Evolutionary conservation across 2,329 filamentous ascomycete genomes (phyloP).

Genomic region (Claviceps sp.): DNA sequence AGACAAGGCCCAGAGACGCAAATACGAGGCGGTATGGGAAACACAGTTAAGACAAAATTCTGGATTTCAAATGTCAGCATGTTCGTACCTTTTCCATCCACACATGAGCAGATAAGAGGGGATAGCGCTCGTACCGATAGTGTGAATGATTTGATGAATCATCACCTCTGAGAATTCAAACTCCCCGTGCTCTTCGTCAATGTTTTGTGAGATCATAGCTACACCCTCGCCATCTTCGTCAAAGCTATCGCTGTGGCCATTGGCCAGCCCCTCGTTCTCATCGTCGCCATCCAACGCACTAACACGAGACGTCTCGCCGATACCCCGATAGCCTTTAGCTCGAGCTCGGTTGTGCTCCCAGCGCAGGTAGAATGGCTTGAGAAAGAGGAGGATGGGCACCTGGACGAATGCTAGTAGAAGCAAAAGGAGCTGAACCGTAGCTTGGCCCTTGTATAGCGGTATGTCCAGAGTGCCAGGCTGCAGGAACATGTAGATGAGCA

Average conservation of each 20-base stretch:
- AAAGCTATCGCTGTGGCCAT: slow-evolving; percentile 44
- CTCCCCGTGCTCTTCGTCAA: slow-evolving; percentile 79
- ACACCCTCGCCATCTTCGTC: slow-evolving; percentile 65
- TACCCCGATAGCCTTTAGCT: slow-evolving; percentile 79
- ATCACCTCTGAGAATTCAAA: slow-evolving; percentile 96
- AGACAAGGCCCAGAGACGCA: slow-evolving; percentile 94
- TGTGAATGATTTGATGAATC: slow-evolving; percentile 99
- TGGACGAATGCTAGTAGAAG: slow-evolving; percentile 72
- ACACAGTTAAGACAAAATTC: slow-evolving; percentile 99
- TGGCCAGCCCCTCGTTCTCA: slow-evolving; percentile 41
- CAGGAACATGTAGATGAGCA: slow-evolving; percentile 99
- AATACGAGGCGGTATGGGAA: slow-evolving; percentile 95
- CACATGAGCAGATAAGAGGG: neutral
- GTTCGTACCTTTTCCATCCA: neutral
- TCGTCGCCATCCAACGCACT: slow-evolving; percentile 86
- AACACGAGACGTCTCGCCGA: slow-evolving; percentile 78
- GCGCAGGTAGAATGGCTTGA: slow-evolving; percentile 92
- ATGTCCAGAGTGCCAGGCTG: slow-evolving; percentile 64
- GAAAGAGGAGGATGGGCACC: slow-evolving; percentile 80
- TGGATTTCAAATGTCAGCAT: slow-evolving; percentile 24
- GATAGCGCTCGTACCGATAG: slow-evolving; percentile 53
- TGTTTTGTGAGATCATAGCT: slow-evolving; percentile 79
- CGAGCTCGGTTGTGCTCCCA: slow-evolving; percentile 86
- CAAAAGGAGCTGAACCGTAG: slow-evolving; percentile 59
- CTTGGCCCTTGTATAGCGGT: slow-evolving; percentile 67